Base-by-base conservation (phyloP, 2,329 filamentous ascomycete genomes). In the Arthrobotrys entomopaga region DNA sequence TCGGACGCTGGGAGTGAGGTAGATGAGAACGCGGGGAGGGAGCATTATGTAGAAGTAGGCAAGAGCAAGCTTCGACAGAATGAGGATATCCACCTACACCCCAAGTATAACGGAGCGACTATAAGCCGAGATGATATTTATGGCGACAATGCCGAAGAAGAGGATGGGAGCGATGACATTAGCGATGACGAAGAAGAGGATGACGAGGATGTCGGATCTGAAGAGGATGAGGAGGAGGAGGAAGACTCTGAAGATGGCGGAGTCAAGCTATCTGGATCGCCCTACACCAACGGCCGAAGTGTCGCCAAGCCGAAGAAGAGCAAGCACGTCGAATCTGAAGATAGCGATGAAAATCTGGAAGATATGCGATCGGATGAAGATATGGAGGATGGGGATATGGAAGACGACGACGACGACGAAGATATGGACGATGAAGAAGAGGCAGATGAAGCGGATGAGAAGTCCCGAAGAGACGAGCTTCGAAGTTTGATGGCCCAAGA, bases 31-130 rank as follows among this genome's bases (percentile, higher is more conserved):
- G 85, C 85, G 10, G 92, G 90, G 19, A 90, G 93, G 34, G 94
- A 97, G 79, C 94, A 98, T 81, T 98, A 98, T 80, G 86, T 91
- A 49, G 82, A 86, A 60, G 91, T 97, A 34, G 90, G 89, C 19
- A 95, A 93, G 84, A 95, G 90, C 83, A 94, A 91, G 80, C 84
- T 97, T 77, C 88, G 92, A 77, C 89, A 91, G 80, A 88, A 88
- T 69, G 88, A 92, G 38, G 85, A 86, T 22, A 34, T 89, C 16
- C 83, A 87, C 0, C 84, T 97, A 0, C 94, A 93, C 0, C 89
- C 90, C 13, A 87, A 92, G 80, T 98, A 98, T 81, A 86, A 88
- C 76, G 93, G 94, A 10, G 86, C 90, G 16, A 87, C 87, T 54
- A 87, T 97, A 40, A 92, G 89, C 77, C 87, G 93, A 66, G 84